Percentiles rank a stretch among this genome's conserved stretches.
phyloP scores from a whole-genome alignment of 1,139 yeast species.

The Scheffersomyces insectosa region DNA sequence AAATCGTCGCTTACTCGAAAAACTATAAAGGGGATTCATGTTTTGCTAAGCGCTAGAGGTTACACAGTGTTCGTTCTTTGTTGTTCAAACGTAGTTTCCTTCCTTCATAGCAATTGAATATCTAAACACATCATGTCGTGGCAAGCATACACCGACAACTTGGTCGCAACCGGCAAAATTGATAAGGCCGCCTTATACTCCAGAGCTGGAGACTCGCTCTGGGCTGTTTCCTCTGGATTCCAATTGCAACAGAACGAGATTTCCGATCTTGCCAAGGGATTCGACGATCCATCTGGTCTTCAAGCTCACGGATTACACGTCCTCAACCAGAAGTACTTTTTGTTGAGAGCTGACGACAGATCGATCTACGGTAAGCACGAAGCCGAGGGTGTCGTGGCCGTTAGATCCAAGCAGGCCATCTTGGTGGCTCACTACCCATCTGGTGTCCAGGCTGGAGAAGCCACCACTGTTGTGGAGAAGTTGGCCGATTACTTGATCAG shows the following conservation, averaged over 20 bases:
- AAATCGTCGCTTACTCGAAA: too few relatives aligned
- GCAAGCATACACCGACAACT: conserved; percentile 92
- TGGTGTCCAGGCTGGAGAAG: conserved; percentile 91
- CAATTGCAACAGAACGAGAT: conserved; percentile 72
- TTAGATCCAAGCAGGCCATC: conserved; percentile 91
- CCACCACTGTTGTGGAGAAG: conserved; percentile 90
- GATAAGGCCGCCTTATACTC: conserved; percentile 94
- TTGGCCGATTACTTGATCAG: conserved; percentile 91
- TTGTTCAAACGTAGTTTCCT: conserved; percentile 1
- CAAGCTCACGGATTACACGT: conserved; percentile 86
- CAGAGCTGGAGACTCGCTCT: conserved; percentile 88
- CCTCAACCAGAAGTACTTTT: conserved; percentile 83
- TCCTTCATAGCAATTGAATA: too few relatives aligned
- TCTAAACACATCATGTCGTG: conserved; percentile 30
- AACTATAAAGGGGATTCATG: too few relatives aligned
- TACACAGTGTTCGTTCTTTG: background rate
- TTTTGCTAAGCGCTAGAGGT: too few relatives aligned
- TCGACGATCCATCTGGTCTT: conserved; percentile 72
- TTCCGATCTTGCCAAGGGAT: conserved; percentile 72
- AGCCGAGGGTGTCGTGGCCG: conserved; percentile 85
- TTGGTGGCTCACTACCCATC: conserved; percentile 93
- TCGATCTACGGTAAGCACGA: conserved; percentile 91
- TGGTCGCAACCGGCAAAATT: conserved; percentile 79
- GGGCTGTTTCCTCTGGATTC: conserved; percentile 85
- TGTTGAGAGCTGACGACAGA: conserved; percentile 88